phyloP scores from a whole-genome alignment of 2,329 filamentous ascomycete genomes.

The Exutisphaerella laricina region DNA sequence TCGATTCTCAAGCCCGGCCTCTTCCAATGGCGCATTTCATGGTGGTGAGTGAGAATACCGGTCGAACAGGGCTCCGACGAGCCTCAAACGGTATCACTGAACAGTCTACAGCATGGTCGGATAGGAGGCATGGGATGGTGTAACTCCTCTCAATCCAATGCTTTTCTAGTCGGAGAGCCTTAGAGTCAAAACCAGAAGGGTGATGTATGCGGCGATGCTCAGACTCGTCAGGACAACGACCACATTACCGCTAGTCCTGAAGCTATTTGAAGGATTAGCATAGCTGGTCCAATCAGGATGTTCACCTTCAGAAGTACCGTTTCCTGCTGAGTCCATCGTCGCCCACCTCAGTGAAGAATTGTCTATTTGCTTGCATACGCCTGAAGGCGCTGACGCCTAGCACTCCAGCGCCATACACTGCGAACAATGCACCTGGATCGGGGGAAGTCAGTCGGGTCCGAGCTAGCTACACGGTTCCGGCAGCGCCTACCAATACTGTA shows the following conservation, averaged over 20 bases:
- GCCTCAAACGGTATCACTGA: not conserved
- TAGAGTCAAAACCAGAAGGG: conserved; percentile 55
- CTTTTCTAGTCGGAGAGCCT: conserved; percentile 36
- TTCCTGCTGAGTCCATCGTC: conserved; percentile 57
- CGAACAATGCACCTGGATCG: conserved; percentile 73
- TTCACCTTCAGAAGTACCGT: too few species aligned
- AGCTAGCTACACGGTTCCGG: too few species aligned
- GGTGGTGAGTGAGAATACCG: too few species aligned
- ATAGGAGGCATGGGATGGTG: not conserved
- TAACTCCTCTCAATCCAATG: too few species aligned
- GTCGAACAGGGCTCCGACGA: too few species aligned
- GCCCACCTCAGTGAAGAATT: conserved; percentile 71
- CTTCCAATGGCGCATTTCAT: too few species aligned
- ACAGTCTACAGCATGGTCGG: not conserved
- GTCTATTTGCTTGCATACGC: conserved; percentile 83
- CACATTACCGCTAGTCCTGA: conserved; percentile 61
- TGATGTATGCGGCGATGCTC: conserved; percentile 57
- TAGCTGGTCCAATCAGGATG: too few species aligned
- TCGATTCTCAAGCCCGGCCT: too few species aligned
- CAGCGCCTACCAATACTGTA: conserved; percentile 81
- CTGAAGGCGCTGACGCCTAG: conserved; percentile 78
- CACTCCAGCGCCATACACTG: conserved; percentile 81
- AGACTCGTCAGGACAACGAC: conserved; percentile 58
- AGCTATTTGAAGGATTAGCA: too few species aligned
- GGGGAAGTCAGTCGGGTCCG: too few species aligned